phyloP scores from a whole-genome alignment of 345 rosid genomes.

The Triadica sebifera region DNA sequence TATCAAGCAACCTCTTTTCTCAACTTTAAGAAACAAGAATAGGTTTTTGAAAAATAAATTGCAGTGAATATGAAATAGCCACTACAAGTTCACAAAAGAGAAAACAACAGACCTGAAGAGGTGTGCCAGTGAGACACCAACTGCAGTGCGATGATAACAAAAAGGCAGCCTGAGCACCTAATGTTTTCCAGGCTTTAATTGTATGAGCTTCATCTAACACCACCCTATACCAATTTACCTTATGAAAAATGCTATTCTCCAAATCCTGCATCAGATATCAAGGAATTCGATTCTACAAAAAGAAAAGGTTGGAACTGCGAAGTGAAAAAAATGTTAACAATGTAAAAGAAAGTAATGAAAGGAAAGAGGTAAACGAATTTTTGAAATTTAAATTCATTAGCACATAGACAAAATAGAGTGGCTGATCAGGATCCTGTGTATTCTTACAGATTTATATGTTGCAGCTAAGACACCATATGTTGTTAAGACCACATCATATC shows the following conservation, averaged over 20 bases:
- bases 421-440: not conserved
- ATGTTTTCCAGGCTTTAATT: constrained; percentile 53
- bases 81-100: not conserved
- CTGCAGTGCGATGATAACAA: constrained; percentile 52
- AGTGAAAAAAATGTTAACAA: not conserved
- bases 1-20: not conserved
- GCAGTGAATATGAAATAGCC: not conserved
- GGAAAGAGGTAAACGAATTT: not conserved
- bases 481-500: constrained; percentile 61
- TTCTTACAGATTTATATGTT: constrained; percentile 53
- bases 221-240: constrained; percentile 61
- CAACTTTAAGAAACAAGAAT: not conserved
- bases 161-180: constrained; percentile 53
- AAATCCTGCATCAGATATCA: constrained; percentile 33
- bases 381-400: not conserved
- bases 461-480: constrained; percentile 65
- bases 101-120: constrained; percentile 45
- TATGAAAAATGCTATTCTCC: constrained; percentile 48
- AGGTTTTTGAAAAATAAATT: not conserved
- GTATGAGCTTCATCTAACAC: constrained; percentile 75
- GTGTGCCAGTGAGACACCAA: constrained; percentile 80
- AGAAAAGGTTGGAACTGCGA: not conserved
- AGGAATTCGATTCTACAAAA: constrained; percentile 1
- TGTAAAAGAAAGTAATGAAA: not conserved
- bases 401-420: not conserved